These are phyloP conservation scores for Fraxinus paxiana DNA, from an alignment of 305 asterid genomes.

Conservation along the genomic window DNA sequence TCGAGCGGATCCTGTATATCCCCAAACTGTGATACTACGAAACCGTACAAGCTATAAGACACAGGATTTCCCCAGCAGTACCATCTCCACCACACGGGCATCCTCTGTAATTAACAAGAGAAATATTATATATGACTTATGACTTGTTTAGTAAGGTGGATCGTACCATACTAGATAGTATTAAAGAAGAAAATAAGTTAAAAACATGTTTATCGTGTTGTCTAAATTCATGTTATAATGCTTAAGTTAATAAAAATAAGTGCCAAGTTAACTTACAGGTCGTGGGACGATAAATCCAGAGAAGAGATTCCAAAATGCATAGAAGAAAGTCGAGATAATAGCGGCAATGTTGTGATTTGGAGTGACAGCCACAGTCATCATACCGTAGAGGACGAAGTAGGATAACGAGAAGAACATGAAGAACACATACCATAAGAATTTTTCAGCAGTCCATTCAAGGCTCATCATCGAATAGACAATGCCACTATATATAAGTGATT, in stretches of 20 bases:
- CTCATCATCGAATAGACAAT: conserved; percentile 57
- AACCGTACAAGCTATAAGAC: conserved; percentile 54
- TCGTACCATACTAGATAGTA: neutral
- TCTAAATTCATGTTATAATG: neutral
- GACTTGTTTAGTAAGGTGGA: neutral
- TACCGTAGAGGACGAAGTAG: conserved; percentile 53
- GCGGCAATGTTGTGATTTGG: conserved; percentile 47
- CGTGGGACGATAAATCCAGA: conserved; percentile 54
- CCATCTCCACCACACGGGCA: conserved; percentile 73
- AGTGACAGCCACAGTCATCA: conserved; percentile 50
- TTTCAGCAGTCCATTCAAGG: conserved; percentile 47
- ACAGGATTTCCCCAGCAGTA: conserved; percentile 44
- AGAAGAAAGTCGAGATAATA: conserved; percentile 33
- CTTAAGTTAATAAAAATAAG: neutral
- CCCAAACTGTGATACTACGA: conserved; percentile 44
- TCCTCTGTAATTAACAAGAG: conserved; percentile 30
- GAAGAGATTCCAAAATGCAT: conserved; percentile 49
- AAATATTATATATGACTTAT: neutral
- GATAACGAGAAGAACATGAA: conserved; percentile 41
- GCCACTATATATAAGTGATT: conserved; percentile 36
- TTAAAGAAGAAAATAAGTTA: neutral
- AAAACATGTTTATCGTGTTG: neutral
- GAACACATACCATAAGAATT: conserved; percentile 45
- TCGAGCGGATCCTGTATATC: conserved; percentile 16
- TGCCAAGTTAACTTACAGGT: conserved; percentile 35